Conservation (phyloP, 1,139 yeast species). For the Sugiyamaella paludigena region DNA sequence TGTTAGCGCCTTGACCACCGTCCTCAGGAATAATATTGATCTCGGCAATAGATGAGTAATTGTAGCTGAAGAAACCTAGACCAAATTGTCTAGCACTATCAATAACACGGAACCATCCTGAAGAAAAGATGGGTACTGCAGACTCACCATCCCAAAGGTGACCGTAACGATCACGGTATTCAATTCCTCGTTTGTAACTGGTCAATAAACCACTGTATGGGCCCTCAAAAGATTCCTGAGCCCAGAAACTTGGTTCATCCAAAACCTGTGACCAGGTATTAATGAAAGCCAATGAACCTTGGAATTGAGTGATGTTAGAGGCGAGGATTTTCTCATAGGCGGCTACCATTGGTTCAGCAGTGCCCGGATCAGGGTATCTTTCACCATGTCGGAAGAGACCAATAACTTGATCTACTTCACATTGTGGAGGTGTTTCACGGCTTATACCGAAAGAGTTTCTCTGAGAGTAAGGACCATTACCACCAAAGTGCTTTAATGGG, state of each 20-base stretch:
- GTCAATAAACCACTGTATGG: slow-evolving; percentile 38
- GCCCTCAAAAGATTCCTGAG: slow-evolving; percentile 35
- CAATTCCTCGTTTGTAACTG: slow-evolving; percentile 34
- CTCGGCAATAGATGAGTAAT: slow-evolving; percentile 39
- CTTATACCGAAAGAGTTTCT: slow-evolving; percentile 46
- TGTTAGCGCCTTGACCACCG: slow-evolving; percentile 41
- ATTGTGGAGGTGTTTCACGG: slow-evolving; percentile 47
- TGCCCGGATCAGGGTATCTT: slow-evolving; percentile 49
- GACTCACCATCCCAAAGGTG: slow-evolving; percentile 38
- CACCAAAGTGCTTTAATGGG: slow-evolving; percentile 40
- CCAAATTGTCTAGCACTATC: slow-evolving; percentile 43
- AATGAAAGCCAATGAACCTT: slow-evolving; percentile 44
- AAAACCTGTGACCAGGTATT: slow-evolving; percentile 40
- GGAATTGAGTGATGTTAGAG: slow-evolving; percentile 28
- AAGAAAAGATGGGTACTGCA: slow-evolving; percentile 39
- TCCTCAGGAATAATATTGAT: slow-evolving; percentile 41
- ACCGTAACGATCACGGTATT: slow-evolving; percentile 38
- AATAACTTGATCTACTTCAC: slow-evolving; percentile 62
- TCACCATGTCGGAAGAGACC: slow-evolving; percentile 69
- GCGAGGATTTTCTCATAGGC: slow-evolving; percentile 19
- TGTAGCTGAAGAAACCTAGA: slow-evolving; percentile 43
- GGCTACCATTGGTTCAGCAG: slow-evolving; percentile 19
- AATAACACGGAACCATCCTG: slow-evolving; percentile 42
- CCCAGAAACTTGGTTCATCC: slow-evolving; percentile 29
- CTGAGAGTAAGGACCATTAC: slow-evolving; percentile 46